Evolutionary conservation across 148 eudicot species (phyloP), one percentile per base, ranked within the genome.

Genomic region (Silene latifolia): DNA sequence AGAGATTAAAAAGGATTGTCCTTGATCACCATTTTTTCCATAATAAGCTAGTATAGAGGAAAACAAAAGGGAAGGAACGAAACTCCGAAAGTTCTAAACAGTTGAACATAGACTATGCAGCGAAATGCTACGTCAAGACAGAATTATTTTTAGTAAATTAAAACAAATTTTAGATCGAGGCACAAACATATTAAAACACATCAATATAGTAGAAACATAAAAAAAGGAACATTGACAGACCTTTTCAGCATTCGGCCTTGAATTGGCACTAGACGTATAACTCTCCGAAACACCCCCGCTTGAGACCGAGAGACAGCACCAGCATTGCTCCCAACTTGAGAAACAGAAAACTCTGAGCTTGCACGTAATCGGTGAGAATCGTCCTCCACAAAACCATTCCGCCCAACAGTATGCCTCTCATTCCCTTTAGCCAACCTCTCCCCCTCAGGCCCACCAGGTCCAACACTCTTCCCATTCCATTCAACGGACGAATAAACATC

Each of bases 401-500:
- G 72, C 63, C 80, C 84, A 83, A 76, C 82, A 6, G 85, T 76
- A 54, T 84, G 76, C 67, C 89, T 81, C 66, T 77, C 84, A 63
- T 81, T 83, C 66, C 86, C 89, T 61, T 83, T 81, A 57, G 29
- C 78, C 72, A 80, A 11, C 63, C 86, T 79, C 71, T 83, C 86
- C 19, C 76, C 78, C 67, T 70, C 87, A 51, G 46, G 27, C 59
- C 73, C 83, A 56, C 64, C 59, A n/a, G n/a, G n/a, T n/a, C n/a
- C n/a, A n/a, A n/a, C n/a, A 80, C 82, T 81, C 81, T 77, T 89
- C 67, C 78, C 83, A 47, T 84, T 72, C 27, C 86, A 83, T 77
- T 92, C 97, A 82, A 84, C 82, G 3, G 95, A 92, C 7, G 97
- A 92, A 73, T 82, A 88, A 54, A 92, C 97, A 83, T 92, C 97